A percentile compares a stretch with the other conserved stretches of the same genome.
Evolutionary conservation across 164 flowering plant genomes (phyloP).

Genomic region (Saururus chinensis): DNA sequence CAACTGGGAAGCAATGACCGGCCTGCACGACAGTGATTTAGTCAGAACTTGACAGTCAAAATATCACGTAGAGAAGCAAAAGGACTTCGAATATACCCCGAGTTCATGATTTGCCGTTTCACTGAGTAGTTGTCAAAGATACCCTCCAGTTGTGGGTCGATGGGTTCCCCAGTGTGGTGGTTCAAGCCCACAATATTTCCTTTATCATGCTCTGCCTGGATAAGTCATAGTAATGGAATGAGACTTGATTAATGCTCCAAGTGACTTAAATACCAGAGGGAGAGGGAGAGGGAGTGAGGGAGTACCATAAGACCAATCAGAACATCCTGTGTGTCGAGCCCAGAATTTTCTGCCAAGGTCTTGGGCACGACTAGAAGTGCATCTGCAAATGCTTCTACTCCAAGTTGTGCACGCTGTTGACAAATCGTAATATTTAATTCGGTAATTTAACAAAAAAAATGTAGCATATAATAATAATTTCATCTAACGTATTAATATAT

Average conservation of each 20-base stretch:
- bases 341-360: constrained; percentile 94
- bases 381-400: constrained; percentile 96
- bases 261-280: neutral
- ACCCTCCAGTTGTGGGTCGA: constrained; percentile 96
- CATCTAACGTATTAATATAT: neutral
- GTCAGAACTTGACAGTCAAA: neutral
- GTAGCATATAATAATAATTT: neutral
- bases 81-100: constrained; percentile 46
- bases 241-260: neutral
- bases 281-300: neutral
- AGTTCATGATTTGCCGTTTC: constrained; percentile 88
- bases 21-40: constrained; percentile 38
- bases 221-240: neutral
- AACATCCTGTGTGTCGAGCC: constrained; percentile 96
- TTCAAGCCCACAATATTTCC: constrained; percentile 88
- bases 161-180: constrained; percentile 80
- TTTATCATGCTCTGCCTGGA: constrained; percentile 87
- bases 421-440: constrained; percentile 2
- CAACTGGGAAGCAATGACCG: constrained; percentile 91
- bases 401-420: constrained; percentile 92
- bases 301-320: constrained; percentile 74
- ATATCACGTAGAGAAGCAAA: neutral
- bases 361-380: constrained; percentile 96
- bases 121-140: constrained; percentile 95
- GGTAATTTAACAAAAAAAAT: neutral